phyloP scores from a whole-genome alignment of 352 stramenopile species.

The Phytophthora meadii region DNA sequence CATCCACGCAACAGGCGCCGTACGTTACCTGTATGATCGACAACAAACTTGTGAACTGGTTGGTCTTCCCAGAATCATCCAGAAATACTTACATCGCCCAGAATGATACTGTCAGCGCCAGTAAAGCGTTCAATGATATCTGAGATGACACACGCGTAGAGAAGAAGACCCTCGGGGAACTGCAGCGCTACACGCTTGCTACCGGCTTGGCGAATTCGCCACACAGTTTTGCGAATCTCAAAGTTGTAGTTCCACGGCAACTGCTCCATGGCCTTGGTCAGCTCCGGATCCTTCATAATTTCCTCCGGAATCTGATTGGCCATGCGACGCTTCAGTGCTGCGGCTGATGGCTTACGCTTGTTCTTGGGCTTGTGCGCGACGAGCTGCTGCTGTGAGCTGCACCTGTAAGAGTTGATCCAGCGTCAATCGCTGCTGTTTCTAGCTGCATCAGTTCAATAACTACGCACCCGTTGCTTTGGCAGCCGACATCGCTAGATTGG shows the following conservation, averaged over 20 bases:
- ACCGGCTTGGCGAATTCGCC: slow-evolving; percentile 91
- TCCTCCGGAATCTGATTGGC: slow-evolving; percentile 91
- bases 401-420: slow-evolving; percentile 8
- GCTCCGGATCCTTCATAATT: slow-evolving; percentile 88
- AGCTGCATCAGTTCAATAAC: neutral
- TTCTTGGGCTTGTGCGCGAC: slow-evolving; percentile 50
- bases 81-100: slow-evolving; percentile 93
- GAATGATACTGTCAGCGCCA: slow-evolving; percentile 91
- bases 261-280: slow-evolving; percentile 93
- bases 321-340: slow-evolving; percentile 70
- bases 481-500: slow-evolving; percentile 8
- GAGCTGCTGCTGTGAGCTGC: slow-evolving; percentile 27
- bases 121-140: slow-evolving; percentile 98
- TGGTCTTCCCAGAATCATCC: neutral
- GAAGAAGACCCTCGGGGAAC: slow-evolving; percentile 98
- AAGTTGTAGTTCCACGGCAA: slow-evolving; percentile 99
- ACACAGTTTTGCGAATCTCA: slow-evolving; percentile 98
- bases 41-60: neutral
- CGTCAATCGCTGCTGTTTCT: neutral
- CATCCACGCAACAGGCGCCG: slow-evolving; percentile 99
- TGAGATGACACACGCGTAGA: slow-evolving; percentile 98
- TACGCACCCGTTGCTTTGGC: slow-evolving; percentile 27
- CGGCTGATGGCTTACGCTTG: slow-evolving; percentile 72
- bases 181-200: slow-evolving; percentile 96
- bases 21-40: slow-evolving; percentile 90